Evolutionary conservation across 768 basidiomycete species (phyloP), one percentile per base, ranked within the genome.

Genomic region (Galerina marginata): DNA sequence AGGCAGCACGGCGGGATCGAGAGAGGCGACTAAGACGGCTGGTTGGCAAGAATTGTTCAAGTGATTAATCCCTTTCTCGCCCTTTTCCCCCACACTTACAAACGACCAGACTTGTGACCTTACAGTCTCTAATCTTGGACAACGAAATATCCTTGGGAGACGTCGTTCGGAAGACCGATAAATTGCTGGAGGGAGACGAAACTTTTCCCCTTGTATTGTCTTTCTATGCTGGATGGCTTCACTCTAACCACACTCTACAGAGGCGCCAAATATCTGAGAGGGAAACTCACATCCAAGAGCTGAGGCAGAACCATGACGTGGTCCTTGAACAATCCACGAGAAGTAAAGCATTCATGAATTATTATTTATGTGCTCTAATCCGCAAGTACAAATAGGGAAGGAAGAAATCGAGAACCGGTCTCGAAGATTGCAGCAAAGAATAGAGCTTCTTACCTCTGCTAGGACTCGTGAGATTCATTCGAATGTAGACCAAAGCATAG

Each of bases 1-100:
- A 51, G 56, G 60, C 14, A 65, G 58, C 33, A 48, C 52, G 1
- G 58, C 62, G 54, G 64, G 55, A 29, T 59, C 64, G 29, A 59
- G 43, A 42, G 63, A 64, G 16, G 43, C 56, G n/a, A 45, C 63
- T 9, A 83, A 78, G 67, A 89, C 86, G 4, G 84, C 87, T 9
- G 78, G 73, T 10, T 88, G 82, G 80, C 87, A 91, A 58, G 89
- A 91, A 61, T 76, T 94, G 20, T 82, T 88, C 67, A 87, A 86
- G 92, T 93, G 60, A 61, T 86, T 73, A 26, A 56, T 38, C 52
- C 60, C 39, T 59, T 44, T 52, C 40, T 63, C 36, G 54, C 59
- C 57, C 2, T 50, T 54, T 42, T 38, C 5, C 26, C 52, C 42
- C 7, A 26, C 6, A 56, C 53, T 53, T 15, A 54, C 44, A 37